These are phyloP conservation scores for Asterochloris erici DNA, from an alignment of 139 green algal species.

Conservation along the genomic window DNA sequence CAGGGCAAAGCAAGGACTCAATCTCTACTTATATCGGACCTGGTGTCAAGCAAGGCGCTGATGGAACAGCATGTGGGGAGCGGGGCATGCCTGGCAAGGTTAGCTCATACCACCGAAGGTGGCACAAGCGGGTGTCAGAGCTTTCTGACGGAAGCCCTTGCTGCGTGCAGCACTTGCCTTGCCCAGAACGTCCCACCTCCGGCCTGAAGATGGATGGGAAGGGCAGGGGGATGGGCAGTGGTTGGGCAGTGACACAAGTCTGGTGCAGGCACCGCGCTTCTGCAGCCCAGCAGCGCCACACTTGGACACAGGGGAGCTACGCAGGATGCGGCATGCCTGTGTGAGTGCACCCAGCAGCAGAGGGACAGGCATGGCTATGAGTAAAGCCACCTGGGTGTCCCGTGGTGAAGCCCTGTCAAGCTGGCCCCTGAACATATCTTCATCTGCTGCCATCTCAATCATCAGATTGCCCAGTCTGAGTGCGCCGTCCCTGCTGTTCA, in stretches of 20 bases:
- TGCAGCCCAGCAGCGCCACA: not conserved
- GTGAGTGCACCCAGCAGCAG: not conserved
- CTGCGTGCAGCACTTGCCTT: not conserved
- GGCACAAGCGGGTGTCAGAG: not conserved
- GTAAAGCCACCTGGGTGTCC: not conserved
- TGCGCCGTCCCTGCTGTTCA: not conserved
- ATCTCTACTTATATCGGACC: not conserved
- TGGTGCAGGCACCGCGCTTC: slow-evolving; percentile 31
- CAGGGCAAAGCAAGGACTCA: too few relatives aligned
- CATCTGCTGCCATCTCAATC: not conserved
- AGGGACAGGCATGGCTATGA: not conserved
- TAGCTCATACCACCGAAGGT: not conserved
- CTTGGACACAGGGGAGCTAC: not conserved
- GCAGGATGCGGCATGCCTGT: not conserved
- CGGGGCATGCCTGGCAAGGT: not conserved
- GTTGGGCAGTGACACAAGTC: slow-evolving; percentile 11
- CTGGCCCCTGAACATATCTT: not conserved
- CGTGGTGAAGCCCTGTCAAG: not conserved
- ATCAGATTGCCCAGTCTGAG: not conserved
- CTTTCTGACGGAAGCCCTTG: not conserved
- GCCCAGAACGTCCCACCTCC: not conserved
- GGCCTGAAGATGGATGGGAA: slow-evolving; percentile 32
- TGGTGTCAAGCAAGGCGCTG: not conserved
- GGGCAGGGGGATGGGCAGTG: slow-evolving; percentile 35
- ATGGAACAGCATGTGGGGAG: not conserved